phyloP scores from a whole-genome alignment of 78 protist species.

The Dictyostelium firmibasis region DNA sequence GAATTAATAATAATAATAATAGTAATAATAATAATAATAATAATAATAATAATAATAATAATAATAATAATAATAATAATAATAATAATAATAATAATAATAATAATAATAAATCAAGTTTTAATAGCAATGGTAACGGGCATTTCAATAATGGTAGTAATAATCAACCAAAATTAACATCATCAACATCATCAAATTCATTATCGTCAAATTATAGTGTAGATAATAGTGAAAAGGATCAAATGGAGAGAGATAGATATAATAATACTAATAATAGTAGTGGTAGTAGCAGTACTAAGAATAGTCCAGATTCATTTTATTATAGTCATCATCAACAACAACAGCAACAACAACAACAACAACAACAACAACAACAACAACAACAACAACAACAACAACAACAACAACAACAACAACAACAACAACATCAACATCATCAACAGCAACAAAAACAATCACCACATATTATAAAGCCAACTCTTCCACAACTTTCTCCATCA shows the following conservation, averaged over 20 bases:
- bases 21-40: not conserved
- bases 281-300: not conserved
- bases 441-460: slow-evolving; percentile 12
- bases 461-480: not conserved
- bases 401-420: no score
- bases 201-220: not conserved
- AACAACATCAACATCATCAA: not conserved
- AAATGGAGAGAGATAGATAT: not conserved
- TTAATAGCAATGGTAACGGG: not conserved
- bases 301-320: slow-evolving; percentile 1
- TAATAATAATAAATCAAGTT: not conserved
- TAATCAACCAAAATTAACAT: not conserved
- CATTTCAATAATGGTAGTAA: not conserved
- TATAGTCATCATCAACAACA: not conserved
- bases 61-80: not conserved
- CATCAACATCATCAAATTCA: not conserved
- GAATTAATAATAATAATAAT: not conserved
- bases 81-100: not conserved
- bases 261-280: not conserved
- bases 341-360: no score
- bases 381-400: no score
- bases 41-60: not conserved
- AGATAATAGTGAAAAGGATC: not conserved
- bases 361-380: no score
- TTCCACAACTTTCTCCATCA: not conserved